Evolutionary conservation across 768 basidiomycete species (phyloP).

Genomic region (Rhodotorula kratochvilovae): DNA sequence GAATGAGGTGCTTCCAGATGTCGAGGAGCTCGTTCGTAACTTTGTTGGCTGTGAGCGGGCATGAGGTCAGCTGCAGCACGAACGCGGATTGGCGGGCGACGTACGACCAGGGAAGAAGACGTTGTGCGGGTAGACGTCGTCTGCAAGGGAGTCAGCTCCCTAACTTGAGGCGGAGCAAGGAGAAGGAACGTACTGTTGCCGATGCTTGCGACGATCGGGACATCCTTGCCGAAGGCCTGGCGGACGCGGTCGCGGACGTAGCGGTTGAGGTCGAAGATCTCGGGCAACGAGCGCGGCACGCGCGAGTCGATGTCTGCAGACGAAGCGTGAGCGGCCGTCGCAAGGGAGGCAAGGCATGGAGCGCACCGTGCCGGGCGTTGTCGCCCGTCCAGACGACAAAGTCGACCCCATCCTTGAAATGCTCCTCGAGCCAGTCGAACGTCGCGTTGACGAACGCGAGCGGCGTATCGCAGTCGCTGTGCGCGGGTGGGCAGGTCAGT

Average conservation of each 20-base stretch:
- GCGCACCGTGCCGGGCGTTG: conserved; percentile 46
- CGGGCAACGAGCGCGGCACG: conserved; percentile 70
- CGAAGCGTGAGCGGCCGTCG: too few relatives aligned
- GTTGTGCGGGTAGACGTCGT: neutral
- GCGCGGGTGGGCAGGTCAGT: neutral
- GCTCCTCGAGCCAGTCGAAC: conserved; percentile 68
- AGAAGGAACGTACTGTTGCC: conserved; percentile 44
- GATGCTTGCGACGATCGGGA: conserved; percentile 75
- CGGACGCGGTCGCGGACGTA: conserved; percentile 65
- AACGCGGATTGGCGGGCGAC: neutral
- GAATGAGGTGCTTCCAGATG: conserved; percentile 78
- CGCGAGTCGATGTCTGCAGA: conserved; percentile 69
- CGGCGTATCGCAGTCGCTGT: conserved; percentile 76
- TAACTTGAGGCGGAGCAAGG: too few relatives aligned
- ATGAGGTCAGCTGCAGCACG: neutral
- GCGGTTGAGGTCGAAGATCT: conserved; percentile 73
- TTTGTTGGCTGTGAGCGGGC: conserved; percentile 10
- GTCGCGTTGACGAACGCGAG: conserved; percentile 72
- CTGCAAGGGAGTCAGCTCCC: neutral
- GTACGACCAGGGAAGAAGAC: neutral
- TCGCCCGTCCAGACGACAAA: conserved; percentile 73
- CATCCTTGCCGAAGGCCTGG: conserved; percentile 62
- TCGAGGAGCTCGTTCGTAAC: conserved; percentile 48
- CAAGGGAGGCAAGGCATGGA: neutral
- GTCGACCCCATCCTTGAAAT: conserved; percentile 79